These are phyloP conservation scores for Phylloporus rhodoxanthus DNA, from an alignment of 768 basidiomycete species.

Conservation along the genomic window DNA sequence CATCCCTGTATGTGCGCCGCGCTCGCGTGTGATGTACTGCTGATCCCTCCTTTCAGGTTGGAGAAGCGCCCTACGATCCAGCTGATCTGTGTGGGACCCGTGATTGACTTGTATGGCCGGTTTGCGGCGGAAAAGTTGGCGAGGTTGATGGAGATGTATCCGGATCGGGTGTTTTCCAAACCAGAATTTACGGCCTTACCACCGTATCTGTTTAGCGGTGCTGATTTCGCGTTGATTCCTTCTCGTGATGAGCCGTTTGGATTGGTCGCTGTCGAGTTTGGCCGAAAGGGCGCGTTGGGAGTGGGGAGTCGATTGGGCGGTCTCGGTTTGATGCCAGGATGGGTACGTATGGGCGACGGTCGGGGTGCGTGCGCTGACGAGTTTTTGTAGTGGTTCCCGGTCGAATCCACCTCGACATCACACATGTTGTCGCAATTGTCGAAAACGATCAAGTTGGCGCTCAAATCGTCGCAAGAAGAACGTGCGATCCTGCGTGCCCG, in stretches of 20 bases:
- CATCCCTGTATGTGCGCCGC: slow-evolving; percentile 59
- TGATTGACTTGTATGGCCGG: slow-evolving; percentile 91
- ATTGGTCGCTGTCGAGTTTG: slow-evolving; percentile 93
- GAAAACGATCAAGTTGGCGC: slow-evolving; percentile 90
- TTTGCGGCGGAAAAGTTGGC: slow-evolving; percentile 93
- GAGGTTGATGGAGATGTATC: slow-evolving; percentile 91
- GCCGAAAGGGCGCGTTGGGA: slow-evolving; percentile 92
- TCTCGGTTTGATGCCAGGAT: slow-evolving; percentile 95
- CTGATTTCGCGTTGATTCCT: slow-evolving; percentile 92
- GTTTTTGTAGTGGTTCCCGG: slow-evolving; percentile 81
- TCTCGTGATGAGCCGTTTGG: slow-evolving; percentile 97
- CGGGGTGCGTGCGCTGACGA: neutral
- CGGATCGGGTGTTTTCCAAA: slow-evolving; percentile 91
- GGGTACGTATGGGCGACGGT: slow-evolving; percentile 50
- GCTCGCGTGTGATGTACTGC: neutral
- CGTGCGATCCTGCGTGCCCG: slow-evolving; percentile 89
- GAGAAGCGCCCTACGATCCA: slow-evolving; percentile 85
- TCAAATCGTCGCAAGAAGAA: slow-evolving; percentile 87
- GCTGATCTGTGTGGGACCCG: slow-evolving; percentile 84
- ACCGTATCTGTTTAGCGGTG: slow-evolving; percentile 89
- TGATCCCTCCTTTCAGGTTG: slow-evolving; percentile 41
- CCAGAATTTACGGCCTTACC: slow-evolving; percentile 94
- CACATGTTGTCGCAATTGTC: slow-evolving; percentile 94
- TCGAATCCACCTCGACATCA: slow-evolving; percentile 85
- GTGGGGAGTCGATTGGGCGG: slow-evolving; percentile 92